A percentile compares a stretch with the other conserved stretches of the same genome.
These are phyloP conservation scores for Pistacia integerrima DNA, from an alignment of 345 rosid species.

Conservation along the genomic window DNA sequence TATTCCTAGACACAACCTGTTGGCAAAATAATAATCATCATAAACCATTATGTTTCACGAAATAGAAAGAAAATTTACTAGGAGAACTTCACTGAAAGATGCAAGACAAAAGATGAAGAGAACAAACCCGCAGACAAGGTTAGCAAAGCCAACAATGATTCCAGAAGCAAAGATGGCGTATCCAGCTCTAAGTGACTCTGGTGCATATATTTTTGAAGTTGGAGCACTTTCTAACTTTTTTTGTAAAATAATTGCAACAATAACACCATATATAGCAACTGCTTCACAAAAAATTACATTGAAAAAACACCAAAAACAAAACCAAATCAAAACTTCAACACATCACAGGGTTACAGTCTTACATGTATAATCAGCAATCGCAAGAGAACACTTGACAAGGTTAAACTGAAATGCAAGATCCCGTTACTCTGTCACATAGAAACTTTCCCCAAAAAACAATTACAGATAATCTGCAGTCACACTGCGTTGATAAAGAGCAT, in stretches of 20 bases:
- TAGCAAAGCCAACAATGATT: constrained; percentile 97
- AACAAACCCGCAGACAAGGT: constrained; percentile 92
- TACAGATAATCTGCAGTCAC: constrained; percentile 2
- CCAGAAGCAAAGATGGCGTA: constrained; percentile 99
- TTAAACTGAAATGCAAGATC: constrained; percentile 1
- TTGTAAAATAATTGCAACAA: constrained; percentile 95
- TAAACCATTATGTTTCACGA: constrained; percentile 1
- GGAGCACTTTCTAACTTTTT: constrained; percentile 97
- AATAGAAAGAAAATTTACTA: not conserved
- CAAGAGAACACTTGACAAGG: not conserved
- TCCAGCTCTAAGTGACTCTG: constrained; percentile 99
- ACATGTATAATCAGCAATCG: not conserved
- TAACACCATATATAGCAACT: constrained; percentile 97
- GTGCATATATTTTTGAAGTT: constrained; percentile 59
- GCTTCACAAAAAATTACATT: constrained; percentile 99
- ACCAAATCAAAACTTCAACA: not conserved
- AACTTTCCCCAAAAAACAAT: not conserved
- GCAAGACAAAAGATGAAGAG: constrained; percentile 26
- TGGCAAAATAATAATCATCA: constrained; percentile 3
- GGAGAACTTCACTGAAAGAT: not conserved
- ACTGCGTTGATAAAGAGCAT: not conserved
- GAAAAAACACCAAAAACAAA: constrained; percentile 23
- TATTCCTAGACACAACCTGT: constrained; percentile 90
- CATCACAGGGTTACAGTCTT: not conserved
- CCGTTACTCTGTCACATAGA: not conserved